Evolutionary conservation across 2,329 filamentous ascomycete genomes (phyloP), one percentile per base, ranked within the genome.

Genomic region (Botryotinia narcissicola): DNA sequence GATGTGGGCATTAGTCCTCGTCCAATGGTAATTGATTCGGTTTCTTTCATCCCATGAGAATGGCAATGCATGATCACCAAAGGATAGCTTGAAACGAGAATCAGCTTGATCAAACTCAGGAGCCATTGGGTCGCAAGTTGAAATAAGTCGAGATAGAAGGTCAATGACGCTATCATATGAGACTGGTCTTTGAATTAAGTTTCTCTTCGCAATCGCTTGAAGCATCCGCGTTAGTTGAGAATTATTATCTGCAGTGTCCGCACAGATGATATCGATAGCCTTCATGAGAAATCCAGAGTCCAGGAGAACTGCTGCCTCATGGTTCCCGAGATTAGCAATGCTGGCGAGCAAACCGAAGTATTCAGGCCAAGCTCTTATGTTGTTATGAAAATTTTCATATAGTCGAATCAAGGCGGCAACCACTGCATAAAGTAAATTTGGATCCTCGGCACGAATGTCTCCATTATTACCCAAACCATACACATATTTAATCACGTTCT

Each of bases 311-410:
- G 84, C 83, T 32, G 87, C 84, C 80, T 93, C 90, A 8, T 85
- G 80, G 4, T 84, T 82, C 1, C 92, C 91, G 72, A 93, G 82
- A 63, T 84, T 85, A 22, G 89, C 89, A 79, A 95, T 91, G n/a
- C 84, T 84, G n/a, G 87, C 80, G 75, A 95, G 84, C n/a, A 92
- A 86, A 20, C 87, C 87, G 79, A 95, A 95, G 73, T 91, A 91
- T 78, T 95, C 92, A 60, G 90, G 88, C 93, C 93, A 96, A 4
- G 92, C 87, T 73, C 90, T 88, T 42, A 89, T 83, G 63, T 87
- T 84, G 4, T 84, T 81, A 74, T 93, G 89, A 73, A 94, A 89
- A n/a, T 82, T 84, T 4, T 86, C 83, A 88, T 89, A 93, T 5
- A 93, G 81, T 35, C 85, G 81, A 44, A 85, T 83, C 68, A 94